Base-by-base conservation (phyloP, 768 basidiomycete species). In the Cystobasidium tubakii region DNA sequence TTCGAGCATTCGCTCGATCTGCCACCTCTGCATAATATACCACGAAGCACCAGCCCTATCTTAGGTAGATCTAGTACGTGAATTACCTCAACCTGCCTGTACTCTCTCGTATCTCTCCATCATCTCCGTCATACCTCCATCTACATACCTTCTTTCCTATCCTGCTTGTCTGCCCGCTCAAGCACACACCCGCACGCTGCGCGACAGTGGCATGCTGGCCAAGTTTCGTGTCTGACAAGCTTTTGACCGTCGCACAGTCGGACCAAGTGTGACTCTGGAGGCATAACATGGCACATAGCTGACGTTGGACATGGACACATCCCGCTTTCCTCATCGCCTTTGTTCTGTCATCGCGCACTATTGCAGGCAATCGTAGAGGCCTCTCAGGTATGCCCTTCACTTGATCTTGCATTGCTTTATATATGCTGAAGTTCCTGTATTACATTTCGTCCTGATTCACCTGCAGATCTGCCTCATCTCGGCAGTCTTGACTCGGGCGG, bases 31-130 rank as follows among this genome's bases (percentile, higher is more conserved):
- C 57, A 29, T 3, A 29, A 25, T 60, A 60, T 60, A 27, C 57
- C 57, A 13, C 4, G 57, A 34, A 60, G 57, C 21, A 60, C 7
- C 25, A 60, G 57, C 21, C 57, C 57, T 17, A 29, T 60, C 10
- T 23, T 60, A 15, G 57, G 57, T 17, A 60, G 57, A 60, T 29
- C 57, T 29, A 60, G 57, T 60, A 21, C 12, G 57, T 60, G 27
- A 27, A 39, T 39, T 39, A 39, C 6, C n/a, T n/a, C n/a, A n/a
- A n/a, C n/a, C n/a, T n/a, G n/a, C n/a, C n/a, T n/a, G n/a, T n/a
- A n/a, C n/a, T n/a, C n/a, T n/a, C n/a, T n/a, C n/a, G n/a, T n/a
- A n/a, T n/a, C n/a, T n/a, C n/a, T n/a, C n/a, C n/a, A n/a, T n/a
- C n/a, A n/a, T n/a, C n/a, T n/a, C n/a, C 39, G 15, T 39, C 39